phyloP scores from a whole-genome alignment of 257 asterid species.

The Nicotiana paniculata region DNA sequence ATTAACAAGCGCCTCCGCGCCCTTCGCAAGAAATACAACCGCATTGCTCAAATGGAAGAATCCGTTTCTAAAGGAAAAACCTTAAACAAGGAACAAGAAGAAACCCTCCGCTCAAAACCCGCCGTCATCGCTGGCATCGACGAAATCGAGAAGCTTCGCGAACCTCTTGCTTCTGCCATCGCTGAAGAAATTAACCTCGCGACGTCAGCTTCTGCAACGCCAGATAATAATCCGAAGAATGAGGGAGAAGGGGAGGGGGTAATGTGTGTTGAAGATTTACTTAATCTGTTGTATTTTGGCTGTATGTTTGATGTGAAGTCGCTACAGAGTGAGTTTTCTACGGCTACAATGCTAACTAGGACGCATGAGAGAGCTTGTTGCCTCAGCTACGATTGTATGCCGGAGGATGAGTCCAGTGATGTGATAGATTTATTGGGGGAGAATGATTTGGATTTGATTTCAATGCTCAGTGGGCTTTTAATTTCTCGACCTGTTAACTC shows the following conservation, averaged over 20 bases:
- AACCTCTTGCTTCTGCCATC: slow-evolving; percentile 55
- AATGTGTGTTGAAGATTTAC: slow-evolving; percentile 46
- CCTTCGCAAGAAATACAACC: slow-evolving; percentile 59
- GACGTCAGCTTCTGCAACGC: neutral
- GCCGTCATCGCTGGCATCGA: slow-evolving; percentile 50
- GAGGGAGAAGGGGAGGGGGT: too few species aligned
- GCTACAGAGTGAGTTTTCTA: slow-evolving; percentile 27
- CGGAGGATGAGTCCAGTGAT: slow-evolving; percentile 49
- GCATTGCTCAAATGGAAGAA: slow-evolving; percentile 75
- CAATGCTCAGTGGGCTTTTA: slow-evolving; percentile 47
- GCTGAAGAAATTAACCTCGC: slow-evolving; percentile 53
- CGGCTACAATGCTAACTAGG: slow-evolving; percentile 42
- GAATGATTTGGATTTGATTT: slow-evolving; percentile 64
- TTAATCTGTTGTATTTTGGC: slow-evolving; percentile 55
- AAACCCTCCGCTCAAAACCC: slow-evolving; percentile 67
- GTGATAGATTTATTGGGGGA: slow-evolving; percentile 43
- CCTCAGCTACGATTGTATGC: slow-evolving; percentile 69
- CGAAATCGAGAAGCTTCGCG: slow-evolving; percentile 70
- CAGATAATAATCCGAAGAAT: too few species aligned
- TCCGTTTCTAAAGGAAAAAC: slow-evolving; percentile 51
- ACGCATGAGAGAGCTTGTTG: slow-evolving; percentile 79
- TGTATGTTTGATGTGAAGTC: slow-evolving; percentile 65
- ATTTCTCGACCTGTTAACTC: slow-evolving; percentile 59
- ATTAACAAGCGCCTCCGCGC: slow-evolving; percentile 80
- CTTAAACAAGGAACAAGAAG: slow-evolving; percentile 77